Base-by-base conservation (phyloP, 148 eudicot species). In the Diospyros lotus region DNA sequence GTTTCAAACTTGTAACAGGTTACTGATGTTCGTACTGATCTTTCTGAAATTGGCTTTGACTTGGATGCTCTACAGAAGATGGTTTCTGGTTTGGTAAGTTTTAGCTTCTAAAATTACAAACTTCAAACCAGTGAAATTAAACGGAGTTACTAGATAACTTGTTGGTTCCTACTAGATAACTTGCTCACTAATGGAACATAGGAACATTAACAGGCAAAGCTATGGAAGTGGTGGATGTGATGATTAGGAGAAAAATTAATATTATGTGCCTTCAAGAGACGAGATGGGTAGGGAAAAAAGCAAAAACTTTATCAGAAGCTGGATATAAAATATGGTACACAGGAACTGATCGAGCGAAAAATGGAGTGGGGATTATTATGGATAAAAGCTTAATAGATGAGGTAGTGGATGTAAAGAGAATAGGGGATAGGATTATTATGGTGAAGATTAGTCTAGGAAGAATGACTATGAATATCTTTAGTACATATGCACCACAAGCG, bases 71-170 rank as follows among this genome's bases (percentile, higher is more conserved):
- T 93, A 74, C 85, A 76, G 53, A 62, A 78, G 70, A 77, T 88
- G 76, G 93, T 90, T 76, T 73, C 71, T 65, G 89, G 84, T 71
- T 82, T 94, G 98, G 98, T 94, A 77, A 84, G 98, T 84, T 59
- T 73, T 73, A 40, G 40, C 61, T 75, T 12, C 4, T 67, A 15
- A 55, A 54, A 52, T 55, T 61, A 39, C 5, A 42, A 56, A 66
- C 11, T 40, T 51, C 42, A 73, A 15, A 8, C n/a, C 40, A 2
- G 4, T 8, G 4, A 48, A 48, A 8, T 48, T 18, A 3, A 14
- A 12, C 39, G 15, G 43, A 40, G 41, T 53, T 46, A 43, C n/a
- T 6, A 6, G 14, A 46, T 46, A 51, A 65, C 71, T 40, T 66
- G 56, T 58, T 40, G 66, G 46, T 6, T 58, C 42, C 42, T 58